phyloP scores from a whole-genome alignment of 176 grass and related monocot genomes.

The Otatea glauca region DNA sequence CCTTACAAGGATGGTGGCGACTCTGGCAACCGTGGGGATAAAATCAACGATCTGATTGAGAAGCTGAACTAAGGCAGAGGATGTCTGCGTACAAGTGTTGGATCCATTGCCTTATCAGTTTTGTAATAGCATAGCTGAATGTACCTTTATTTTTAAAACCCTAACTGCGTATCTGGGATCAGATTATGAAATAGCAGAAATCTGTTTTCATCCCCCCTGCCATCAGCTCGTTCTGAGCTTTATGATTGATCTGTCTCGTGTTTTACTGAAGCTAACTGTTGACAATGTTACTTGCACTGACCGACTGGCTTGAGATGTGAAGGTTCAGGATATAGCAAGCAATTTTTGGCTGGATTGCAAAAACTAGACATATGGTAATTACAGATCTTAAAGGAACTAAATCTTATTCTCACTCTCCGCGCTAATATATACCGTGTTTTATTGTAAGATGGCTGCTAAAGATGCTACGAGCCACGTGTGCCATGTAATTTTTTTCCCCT shows the following conservation, averaged over 20 bases:
- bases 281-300: neutral
- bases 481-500: no score
- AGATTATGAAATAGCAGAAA: conserved; percentile 43
- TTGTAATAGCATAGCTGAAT: neutral
- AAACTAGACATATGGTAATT: no score
- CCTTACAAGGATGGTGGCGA: conserved; percentile 73
- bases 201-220: neutral
- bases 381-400: no score
- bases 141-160: conserved; percentile 27
- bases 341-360: no score
- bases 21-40: conserved; percentile 60
- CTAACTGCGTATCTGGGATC: neutral
- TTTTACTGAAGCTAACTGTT: neutral
- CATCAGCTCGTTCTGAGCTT: neutral
- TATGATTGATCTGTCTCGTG: neutral
- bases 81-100: neutral
- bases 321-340: neutral
- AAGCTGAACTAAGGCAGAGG: conserved; percentile 57
- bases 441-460: no score
- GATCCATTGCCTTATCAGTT: no score
- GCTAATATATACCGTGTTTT: no score
- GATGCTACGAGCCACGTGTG: neutral
- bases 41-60: conserved; percentile 73
- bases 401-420: no score
- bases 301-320: neutral